Base-by-base conservation (phyloP, 805 yeast species). In the Ogataea naganishii region DNA sequence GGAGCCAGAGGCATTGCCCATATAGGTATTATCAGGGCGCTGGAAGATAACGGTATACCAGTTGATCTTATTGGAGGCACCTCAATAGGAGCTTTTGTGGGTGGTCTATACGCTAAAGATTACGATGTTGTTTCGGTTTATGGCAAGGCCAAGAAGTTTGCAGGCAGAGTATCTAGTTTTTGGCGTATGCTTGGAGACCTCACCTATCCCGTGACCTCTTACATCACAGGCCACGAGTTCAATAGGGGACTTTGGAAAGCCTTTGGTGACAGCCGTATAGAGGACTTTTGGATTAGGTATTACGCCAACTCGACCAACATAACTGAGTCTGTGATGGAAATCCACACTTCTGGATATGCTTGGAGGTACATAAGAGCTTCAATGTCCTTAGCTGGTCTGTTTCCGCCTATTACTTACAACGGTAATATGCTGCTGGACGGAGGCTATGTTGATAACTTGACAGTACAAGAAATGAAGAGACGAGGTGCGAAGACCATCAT, bases 221-320 rank as follows among this genome's bases (percentile, higher is more conserved):
- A 94, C 49, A 82, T 94, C 8, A 92, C 98, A 1, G 98, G 98
- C 1, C 95, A 92, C 54, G 97, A 86, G 53, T 89, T 89, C 56
- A 89, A 89, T 53, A 66, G 97, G 41, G 97, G 98, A 29, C 74
- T 89, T n/a, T 92, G 96, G 96, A 89, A 92, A 53, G 74, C 84
- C 0, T 82, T 89, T 59, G 96, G 97, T 1, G 89, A 84, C 39
- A 70, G 78, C 10, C 77, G 95, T 45, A 85, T 89, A 40, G 98
- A 89, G 51, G 98, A 89, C 50, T 89, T 89, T 52, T 89, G 98
- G 98, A 68, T 89, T 36, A 76, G 70, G 37, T 89, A 72, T 51
- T 89, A 73, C 49, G 77, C 92, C 46, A 89, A 92, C 49, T 84
- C 97, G 1, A 89, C 98, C 11, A 89, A 89, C 49, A 84, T 89